phyloP scores from a whole-genome alignment of 2,329 filamentous ascomycete genomes.

The Podosphaera fusca region DNA sequence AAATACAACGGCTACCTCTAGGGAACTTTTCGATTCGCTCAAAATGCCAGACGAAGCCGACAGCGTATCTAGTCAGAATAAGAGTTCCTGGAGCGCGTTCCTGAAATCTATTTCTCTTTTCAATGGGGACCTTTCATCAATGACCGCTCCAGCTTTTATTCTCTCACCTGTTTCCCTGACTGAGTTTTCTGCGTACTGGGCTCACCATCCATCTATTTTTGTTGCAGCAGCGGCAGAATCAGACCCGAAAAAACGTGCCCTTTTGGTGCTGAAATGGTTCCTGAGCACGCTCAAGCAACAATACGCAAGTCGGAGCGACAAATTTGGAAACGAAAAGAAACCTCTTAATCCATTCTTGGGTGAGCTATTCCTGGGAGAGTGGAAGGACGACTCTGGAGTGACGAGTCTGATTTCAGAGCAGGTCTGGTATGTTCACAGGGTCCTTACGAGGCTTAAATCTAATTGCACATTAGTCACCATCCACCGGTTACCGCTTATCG shows the following conservation, averaged over 20 bases:
- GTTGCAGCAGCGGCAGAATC: constrained; percentile 59
- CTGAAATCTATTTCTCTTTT: constrained; percentile 50
- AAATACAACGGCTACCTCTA: not conserved
- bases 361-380: constrained; percentile 79
- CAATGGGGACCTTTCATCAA: constrained; percentile 57
- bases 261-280: constrained; percentile 93
- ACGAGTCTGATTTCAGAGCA: constrained; percentile 84
- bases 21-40: not conserved
- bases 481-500: constrained; percentile 86
- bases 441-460: not conserved
- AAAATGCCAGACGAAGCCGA: constrained; percentile 14
- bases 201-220: constrained; percentile 54
- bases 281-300: constrained; percentile 81
- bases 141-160: constrained; percentile 66
- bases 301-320: constrained; percentile 45
- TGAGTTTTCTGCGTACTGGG: constrained; percentile 68
- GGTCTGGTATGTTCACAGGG: constrained; percentile 35
- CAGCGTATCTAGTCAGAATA: constrained; percentile 14
- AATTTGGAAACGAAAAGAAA: constrained; percentile 84
- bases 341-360: constrained; percentile 89
- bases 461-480: constrained; percentile 39
- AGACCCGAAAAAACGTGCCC: constrained; percentile 58
- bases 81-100: constrained; percentile 15
- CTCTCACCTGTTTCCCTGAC: constrained; percentile 56
- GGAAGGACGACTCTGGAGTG: constrained; percentile 60